phyloP scores from a whole-genome alignment of 1,139 yeast genomes.

The Diutina ranongensis region DNA sequence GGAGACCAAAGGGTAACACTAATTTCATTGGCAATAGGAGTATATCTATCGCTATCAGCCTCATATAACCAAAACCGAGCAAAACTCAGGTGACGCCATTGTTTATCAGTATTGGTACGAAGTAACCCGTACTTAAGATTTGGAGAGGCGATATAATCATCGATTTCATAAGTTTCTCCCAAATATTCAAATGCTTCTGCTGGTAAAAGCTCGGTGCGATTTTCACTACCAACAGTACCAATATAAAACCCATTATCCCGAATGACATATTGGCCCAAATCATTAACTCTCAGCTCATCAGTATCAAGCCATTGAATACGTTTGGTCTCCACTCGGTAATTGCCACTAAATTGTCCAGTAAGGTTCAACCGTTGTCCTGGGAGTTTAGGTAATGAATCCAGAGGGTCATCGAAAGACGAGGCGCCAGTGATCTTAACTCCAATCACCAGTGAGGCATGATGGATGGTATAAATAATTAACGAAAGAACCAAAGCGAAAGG shows the following conservation, averaged over 20 bases:
- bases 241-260: conserved; percentile 15
- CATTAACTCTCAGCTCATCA: conserved; percentile 30
- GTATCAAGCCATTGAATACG: conserved; percentile 59
- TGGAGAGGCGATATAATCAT: conserved; percentile 50
- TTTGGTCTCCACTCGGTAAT: conserved; percentile 37
- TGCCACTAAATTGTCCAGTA: conserved; percentile 31
- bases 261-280: conserved; percentile 45
- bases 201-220: conserved; percentile 34
- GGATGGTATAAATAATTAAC: not conserved
- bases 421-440: not conserved
- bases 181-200: conserved; percentile 33
- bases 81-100: conserved; percentile 33
- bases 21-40: conserved; percentile 11
- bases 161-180: conserved; percentile 33
- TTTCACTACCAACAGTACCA: conserved; percentile 29
- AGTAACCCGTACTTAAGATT: conserved; percentile 46
- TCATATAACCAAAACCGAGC: conserved; percentile 30
- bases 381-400: not conserved
- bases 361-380: conserved; percentile 15
- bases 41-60: conserved; percentile 12
- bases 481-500: not conserved
- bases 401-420: not conserved
- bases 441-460: not conserved
- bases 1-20: conserved; percentile 20
- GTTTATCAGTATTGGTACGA: conserved; percentile 37